phyloP scores from a whole-genome alignment of 2,329 filamentous ascomycete genomes.

The Rhinocladiella similis region DNA sequence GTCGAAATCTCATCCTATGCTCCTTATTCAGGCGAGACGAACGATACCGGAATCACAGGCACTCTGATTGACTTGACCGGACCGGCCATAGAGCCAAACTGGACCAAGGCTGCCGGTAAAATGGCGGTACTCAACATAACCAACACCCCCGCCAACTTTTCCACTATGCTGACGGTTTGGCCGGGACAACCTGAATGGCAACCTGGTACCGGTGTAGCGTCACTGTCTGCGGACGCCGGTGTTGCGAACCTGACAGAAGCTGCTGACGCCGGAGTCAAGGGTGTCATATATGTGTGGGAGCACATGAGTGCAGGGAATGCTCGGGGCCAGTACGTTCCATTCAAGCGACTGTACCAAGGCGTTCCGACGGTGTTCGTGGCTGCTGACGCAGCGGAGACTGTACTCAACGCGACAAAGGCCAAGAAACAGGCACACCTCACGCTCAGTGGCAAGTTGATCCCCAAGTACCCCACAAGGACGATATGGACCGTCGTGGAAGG shows the following conservation, averaged over 20 bases:
- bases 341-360: conserved; percentile 10
- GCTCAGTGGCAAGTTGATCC: conserved; percentile 2
- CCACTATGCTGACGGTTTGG: not conserved
- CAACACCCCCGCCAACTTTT: not conserved
- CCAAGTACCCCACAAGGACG: conserved; percentile 3
- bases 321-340: conserved; percentile 4
- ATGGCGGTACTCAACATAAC: conserved; percentile 14
- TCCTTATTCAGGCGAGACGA: conserved; percentile 8
- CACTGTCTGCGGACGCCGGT: not conserved
- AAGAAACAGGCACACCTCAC: conserved; percentile 1
- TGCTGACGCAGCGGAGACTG: conserved; percentile 1
- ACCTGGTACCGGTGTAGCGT: not conserved
- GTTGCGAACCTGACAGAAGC: conserved; percentile 8
- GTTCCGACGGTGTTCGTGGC: conserved; percentile 1
- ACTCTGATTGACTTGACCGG: conserved; percentile 1
- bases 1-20: conserved; percentile 7
- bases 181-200: conserved; percentile 3
- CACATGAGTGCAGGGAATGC: not conserved
- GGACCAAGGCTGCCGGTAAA: not conserved
- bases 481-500: conserved; percentile 7
- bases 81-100: not conserved
- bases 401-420: not conserved
- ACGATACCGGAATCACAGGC: not conserved
- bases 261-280: conserved; percentile 3
- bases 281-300: conserved; percentile 10